Conservation (phyloP, 805 yeast genomes). For the Candida khao-thaluensis region DNA sequence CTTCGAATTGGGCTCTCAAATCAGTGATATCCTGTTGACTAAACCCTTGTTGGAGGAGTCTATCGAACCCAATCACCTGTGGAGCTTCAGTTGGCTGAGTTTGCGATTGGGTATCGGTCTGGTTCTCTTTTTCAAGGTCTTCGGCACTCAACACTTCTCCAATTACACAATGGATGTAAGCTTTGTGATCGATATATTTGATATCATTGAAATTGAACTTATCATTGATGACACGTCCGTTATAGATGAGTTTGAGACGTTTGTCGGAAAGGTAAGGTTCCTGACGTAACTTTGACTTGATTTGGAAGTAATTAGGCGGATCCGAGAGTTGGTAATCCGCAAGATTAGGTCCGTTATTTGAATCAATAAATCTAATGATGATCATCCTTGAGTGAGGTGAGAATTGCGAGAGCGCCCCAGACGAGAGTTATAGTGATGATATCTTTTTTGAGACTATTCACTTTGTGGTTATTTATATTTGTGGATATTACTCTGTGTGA, state of each 20-base stretch:
- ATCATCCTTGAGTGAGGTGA: neutral
- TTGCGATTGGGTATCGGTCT: slow-evolving; percentile 50
- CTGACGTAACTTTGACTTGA: slow-evolving; percentile 24
- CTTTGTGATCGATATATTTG: slow-evolving; percentile 12
- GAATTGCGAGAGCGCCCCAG: no score
- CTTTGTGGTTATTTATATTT: no score
- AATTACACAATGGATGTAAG: slow-evolving; percentile 77
- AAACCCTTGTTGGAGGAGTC: slow-evolving; percentile 81
- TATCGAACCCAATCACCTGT: slow-evolving; percentile 80
- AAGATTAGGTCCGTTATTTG: slow-evolving; percentile 10
- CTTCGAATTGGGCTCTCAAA: slow-evolving; percentile 70
- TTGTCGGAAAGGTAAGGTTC: slow-evolving; percentile 31
- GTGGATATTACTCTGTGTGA: no score
- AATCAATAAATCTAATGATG: slow-evolving; percentile 16
- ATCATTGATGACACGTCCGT: slow-evolving; percentile 64
- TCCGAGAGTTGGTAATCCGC: slow-evolving; percentile 2
- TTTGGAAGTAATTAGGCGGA: slow-evolving; percentile 10
- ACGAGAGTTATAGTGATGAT: no score
- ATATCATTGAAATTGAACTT: slow-evolving; percentile 53
- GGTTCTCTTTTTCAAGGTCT: slow-evolving; percentile 60
- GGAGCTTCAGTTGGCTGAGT: slow-evolving; percentile 54
- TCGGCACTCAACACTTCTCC: slow-evolving; percentile 60
- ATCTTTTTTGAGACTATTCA: no score
- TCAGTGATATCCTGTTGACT: slow-evolving; percentile 72
- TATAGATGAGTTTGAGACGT: slow-evolving; percentile 63